Evolutionary conservation across 2,329 filamentous ascomycete genomes (phyloP).

Genomic region (Berkeleyomyces rouxiae): DNA sequence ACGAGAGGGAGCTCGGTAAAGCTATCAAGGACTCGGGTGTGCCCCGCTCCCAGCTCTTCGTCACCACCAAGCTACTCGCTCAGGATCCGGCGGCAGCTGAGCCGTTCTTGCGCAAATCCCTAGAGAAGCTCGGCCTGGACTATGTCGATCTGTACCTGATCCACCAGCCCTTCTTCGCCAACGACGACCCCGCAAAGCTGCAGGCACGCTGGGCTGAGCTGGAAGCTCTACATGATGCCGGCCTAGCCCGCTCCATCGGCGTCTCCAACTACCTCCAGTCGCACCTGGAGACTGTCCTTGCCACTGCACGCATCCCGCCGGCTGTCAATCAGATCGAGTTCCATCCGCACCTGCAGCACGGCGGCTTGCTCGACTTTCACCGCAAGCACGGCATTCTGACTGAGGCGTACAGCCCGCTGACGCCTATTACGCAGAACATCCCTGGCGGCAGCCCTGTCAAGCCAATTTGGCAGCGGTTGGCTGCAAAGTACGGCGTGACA

Average conservation of each 20-base stretch:
- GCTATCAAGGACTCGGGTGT: slow-evolving; percentile 52
- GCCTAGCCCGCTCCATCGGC: slow-evolving; percentile 53
- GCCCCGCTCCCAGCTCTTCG: slow-evolving; percentile 50
- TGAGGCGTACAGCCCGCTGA: slow-evolving; percentile 39
- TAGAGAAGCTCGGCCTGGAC: slow-evolving; percentile 48
- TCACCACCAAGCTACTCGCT: slow-evolving; percentile 42
- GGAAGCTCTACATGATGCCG: slow-evolving; percentile 49
- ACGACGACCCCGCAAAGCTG: slow-evolving; percentile 24
- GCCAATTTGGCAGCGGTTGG: slow-evolving; percentile 31
- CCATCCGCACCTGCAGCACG: slow-evolving; percentile 59
- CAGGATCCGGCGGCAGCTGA: slow-evolving; percentile 25
- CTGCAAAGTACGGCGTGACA: slow-evolving; percentile 40
- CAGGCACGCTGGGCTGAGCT: slow-evolving; percentile 43
- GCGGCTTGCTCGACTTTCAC: slow-evolving; percentile 39
- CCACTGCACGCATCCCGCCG: slow-evolving; percentile 44
- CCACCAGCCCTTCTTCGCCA: slow-evolving; percentile 39
- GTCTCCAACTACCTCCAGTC: slow-evolving; percentile 55
- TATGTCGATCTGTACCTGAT: slow-evolving; percentile 59
- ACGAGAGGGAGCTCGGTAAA: slow-evolving; percentile 52
- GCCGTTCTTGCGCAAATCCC: slow-evolving; percentile 39
- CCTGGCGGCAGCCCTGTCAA: slow-evolving; percentile 36
- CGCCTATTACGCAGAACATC: slow-evolving; percentile 30
- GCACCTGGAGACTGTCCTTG: slow-evolving; percentile 38
- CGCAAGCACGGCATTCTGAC: slow-evolving; percentile 39
- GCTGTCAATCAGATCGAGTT: slow-evolving; percentile 69